These are phyloP conservation scores for Acanthamoeba lenticulata DNA, from an alignment of 208 protist genomes.

Conservation along the genomic window DNA sequence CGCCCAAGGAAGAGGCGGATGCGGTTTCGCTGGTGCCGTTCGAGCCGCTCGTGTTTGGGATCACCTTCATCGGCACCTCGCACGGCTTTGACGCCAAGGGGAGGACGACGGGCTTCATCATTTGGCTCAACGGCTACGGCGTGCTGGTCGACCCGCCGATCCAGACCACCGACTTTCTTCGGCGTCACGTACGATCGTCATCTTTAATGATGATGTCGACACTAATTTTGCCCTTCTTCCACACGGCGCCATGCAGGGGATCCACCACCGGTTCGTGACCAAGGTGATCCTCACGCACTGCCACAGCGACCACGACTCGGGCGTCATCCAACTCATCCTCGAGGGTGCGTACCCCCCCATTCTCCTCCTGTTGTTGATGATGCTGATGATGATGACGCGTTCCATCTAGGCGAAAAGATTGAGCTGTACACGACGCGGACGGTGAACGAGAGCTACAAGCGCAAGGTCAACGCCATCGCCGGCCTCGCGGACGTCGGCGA, in stretches of 20 bases:
- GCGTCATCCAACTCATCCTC: conserved; percentile 82
- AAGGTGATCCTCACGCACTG: conserved; percentile 85
- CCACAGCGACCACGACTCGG: conserved; percentile 85
- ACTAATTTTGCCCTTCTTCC: background rate
- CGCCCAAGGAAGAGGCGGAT: background rate
- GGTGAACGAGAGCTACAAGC: conserved; percentile 71
- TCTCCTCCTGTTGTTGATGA: background rate
- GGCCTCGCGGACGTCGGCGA: conserved; percentile 68
- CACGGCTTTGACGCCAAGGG: conserved; percentile 83
- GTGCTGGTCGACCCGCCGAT: conserved; percentile 84
- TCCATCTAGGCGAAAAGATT: conserved; percentile 69
- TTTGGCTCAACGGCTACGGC: conserved; percentile 84
- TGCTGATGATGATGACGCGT: conserved; percentile 53
- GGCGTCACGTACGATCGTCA: background rate
- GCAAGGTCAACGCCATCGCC: conserved; percentile 78
- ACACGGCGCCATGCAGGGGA: conserved; percentile 34
- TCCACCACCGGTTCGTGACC: conserved; percentile 72
- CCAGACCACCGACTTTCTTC: conserved; percentile 75
- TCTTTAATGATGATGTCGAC: background rate
- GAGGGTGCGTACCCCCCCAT: conserved; percentile 52
- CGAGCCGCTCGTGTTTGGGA: conserved; percentile 78
- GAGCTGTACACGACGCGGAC: conserved; percentile 76
- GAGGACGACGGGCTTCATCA: conserved; percentile 82
- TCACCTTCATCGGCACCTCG: conserved; percentile 82
- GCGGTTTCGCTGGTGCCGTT: conserved; percentile 54